Evolutionary conservation across 768 basidiomycete genomes (phyloP), one percentile per base, ranked within the genome.

Genomic region (Leccinum uliginosum): DNA sequence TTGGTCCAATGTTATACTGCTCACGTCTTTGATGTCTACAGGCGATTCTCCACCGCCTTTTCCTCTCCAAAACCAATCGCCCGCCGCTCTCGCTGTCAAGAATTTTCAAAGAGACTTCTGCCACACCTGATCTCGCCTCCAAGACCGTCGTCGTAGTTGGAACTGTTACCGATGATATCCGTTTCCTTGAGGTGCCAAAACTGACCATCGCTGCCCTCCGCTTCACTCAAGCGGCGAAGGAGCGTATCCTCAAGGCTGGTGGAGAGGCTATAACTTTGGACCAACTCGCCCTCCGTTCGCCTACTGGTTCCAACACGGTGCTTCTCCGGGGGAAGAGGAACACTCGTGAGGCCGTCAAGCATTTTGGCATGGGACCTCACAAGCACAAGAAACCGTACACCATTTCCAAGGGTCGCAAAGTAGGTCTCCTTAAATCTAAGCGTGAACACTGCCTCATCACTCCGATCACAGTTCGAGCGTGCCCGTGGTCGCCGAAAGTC

Each of bases 401-500:
- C 48, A 81, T 79, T 69, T 94, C 93, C 73, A 97, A 96, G 81
- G 96, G 97, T 61, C 91, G 95, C 84, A 98, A 97, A 78, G 86
- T 87, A 67, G 43, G 75, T 69, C 29, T 6, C 12, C 6, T 9
- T 43, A 4, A 9, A 15, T 10, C 9, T 4, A n/a, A 4, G 8
- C 24, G 19, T 35, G 1, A 21, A 21, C 32, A 11, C 15, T 21
- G 24, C 12, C 50, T 53, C 53, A 54, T 58, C 26, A 44, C 56
- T 30, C n/a, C 26, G 17, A 53, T 56, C 44, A 48, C 59, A 87
- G 87, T 96, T 97, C 88, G 96, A 99, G 81, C 87, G 87, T 72
- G 96, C 79, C 74, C 95, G 96, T 85, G 96, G 96, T 81, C 91
- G 96, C 84, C 86, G 96, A 90, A 91, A 93, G 85, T 94, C 92